Percentiles rank a stretch among this genome's conserved stretches.
Evolutionary conservation across 2,329 filamentous ascomycete species (phyloP).

Genomic region (Colletotrichum lindemuthianum): DNA sequence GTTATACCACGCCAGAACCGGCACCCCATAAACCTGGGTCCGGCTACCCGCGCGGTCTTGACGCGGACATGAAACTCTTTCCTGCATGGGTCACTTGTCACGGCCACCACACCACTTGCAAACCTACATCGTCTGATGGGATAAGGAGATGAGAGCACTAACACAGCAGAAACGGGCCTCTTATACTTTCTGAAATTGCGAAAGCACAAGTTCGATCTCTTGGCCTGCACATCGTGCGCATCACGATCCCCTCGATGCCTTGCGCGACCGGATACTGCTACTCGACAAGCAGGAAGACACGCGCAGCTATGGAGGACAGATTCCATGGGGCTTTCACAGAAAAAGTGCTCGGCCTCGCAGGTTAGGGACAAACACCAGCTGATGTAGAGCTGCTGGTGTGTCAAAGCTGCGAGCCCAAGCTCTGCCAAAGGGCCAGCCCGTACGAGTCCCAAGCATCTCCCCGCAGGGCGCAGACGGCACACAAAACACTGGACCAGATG

Average conservation of each 20-base stretch:
- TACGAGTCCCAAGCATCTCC: conserved; percentile 5
- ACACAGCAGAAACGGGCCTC: no score
- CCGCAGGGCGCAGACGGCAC: conserved; percentile 11
- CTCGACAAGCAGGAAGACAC: background rate
- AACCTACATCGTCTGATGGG: no score
- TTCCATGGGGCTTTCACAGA: background rate
- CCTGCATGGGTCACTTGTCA: conserved; percentile 14
- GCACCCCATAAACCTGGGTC: conserved; percentile 6
- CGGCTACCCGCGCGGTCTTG: conserved; percentile 24
- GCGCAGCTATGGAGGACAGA: background rate
- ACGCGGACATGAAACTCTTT: conserved; percentile 32
- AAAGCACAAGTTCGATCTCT: background rate
- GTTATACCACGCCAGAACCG: conserved; percentile 1
- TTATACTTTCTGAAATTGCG: conserved; percentile 7
- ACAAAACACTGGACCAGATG: conserved; percentile 13
- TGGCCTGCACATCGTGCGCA: background rate
- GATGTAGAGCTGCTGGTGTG: conserved; percentile 2
- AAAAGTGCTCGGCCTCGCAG: background rate
- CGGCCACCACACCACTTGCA: no score
- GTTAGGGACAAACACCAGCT: conserved; percentile 10
- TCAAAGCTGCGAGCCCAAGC: conserved; percentile 18
- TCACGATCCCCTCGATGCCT: no score
- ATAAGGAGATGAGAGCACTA: no score
- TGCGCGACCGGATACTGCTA: no score
- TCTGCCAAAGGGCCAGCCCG: conserved; percentile 7